Evolutionary conservation across 768 basidiomycete species (phyloP), one percentile per base, ranked within the genome.

Genomic region (Daedaleopsis nitida): DNA sequence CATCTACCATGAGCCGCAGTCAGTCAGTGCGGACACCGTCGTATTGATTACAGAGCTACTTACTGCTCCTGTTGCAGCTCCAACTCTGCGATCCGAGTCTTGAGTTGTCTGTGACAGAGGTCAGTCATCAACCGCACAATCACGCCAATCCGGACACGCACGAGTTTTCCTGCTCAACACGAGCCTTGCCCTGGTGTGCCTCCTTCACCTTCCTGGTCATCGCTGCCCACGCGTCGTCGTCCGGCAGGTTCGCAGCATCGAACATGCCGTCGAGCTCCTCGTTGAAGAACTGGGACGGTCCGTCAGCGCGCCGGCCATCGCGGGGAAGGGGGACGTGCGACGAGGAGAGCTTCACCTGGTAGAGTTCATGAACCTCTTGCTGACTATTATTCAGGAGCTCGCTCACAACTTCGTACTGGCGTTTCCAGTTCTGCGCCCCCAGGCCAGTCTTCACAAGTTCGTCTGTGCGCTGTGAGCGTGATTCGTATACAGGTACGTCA

Each of bases 221-320:
- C 1, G 88, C 88, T n/a, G 76, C 71, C 86, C 90, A 95, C 1
- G 93, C 92, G 32, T 94, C 91, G 51, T 88, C 85, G 21, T 87
- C 86, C 12, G 94, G 92, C 52, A 96, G 83, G 61, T 89, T 84
- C 27, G 84, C 85, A 60, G 95, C 92, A 53, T 89, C 88, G 74
- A 87, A 96, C 91, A 96, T 92, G 17, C 84, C 86, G 65, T 95
- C 94, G 35, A 97, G 81, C 72, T 96, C 94, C 70, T 94, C 93
- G 72, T 97, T 96, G 77, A 97, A 96, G 3, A 92, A 91, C 94
- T 96, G 63, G 1, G 43, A 17, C 19, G 37, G 52, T 17, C 34
- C 32, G 42, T 63, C 58, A 60, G 59, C 49, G 13, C 19, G 57
- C 27, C 34, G 23, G 44, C 44, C 35, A 37, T 37, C 7, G 16